These are phyloP conservation scores for Mucor plumbeus DNA, from an alignment of 371 early-diverging fungal genomes.

Conservation along the genomic window DNA sequence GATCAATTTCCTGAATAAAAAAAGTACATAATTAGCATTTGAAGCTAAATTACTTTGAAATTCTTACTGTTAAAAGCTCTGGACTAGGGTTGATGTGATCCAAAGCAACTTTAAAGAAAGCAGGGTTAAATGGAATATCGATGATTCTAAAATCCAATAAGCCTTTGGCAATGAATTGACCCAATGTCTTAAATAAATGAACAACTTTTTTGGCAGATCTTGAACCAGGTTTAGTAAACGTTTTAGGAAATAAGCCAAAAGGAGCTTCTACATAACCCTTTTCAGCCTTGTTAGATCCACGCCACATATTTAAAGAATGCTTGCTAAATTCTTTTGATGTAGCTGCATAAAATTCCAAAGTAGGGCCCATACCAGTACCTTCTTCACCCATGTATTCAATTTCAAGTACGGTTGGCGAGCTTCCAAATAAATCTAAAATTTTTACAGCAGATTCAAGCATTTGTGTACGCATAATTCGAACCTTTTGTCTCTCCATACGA, in stretches of 20 bases:
- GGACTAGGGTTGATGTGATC: conserved; percentile 36
- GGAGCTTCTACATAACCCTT: conserved; percentile 53
- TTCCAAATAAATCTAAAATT: conserved; percentile 81
- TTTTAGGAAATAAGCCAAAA: conserved; percentile 79
- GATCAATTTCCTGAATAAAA: conserved; percentile 64
- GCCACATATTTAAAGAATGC: conserved; percentile 64
- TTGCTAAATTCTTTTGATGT: conserved; percentile 80
- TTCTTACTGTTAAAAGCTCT: conserved; percentile 32
- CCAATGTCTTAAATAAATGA: conserved; percentile 70
- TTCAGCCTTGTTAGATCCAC: conserved; percentile 40
- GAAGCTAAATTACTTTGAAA: conserved; percentile 7
- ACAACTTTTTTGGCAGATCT: conserved; percentile 50
- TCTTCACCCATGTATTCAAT: conserved; percentile 93
- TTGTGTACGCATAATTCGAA: conserved; percentile 76
- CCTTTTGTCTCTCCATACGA: conserved; percentile 82
- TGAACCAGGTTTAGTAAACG: conserved; percentile 35
- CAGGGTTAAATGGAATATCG: conserved; percentile 80
- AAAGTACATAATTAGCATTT: conserved; percentile 7
- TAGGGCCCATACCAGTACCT: conserved; percentile 94
- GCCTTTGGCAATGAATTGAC: conserved; percentile 89
- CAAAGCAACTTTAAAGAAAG: conserved; percentile 76
- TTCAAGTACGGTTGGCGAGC: conserved; percentile 75
- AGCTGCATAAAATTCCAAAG: conserved; percentile 89
- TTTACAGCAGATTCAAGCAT: conserved; percentile 83
- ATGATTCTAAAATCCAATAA: conserved; percentile 87